Percentiles rank a stretch among this genome's conserved stretches.
Evolutionary conservation across 805 yeast genomes (phyloP).

Genomic region (Hanseniaspora vineae): DNA sequence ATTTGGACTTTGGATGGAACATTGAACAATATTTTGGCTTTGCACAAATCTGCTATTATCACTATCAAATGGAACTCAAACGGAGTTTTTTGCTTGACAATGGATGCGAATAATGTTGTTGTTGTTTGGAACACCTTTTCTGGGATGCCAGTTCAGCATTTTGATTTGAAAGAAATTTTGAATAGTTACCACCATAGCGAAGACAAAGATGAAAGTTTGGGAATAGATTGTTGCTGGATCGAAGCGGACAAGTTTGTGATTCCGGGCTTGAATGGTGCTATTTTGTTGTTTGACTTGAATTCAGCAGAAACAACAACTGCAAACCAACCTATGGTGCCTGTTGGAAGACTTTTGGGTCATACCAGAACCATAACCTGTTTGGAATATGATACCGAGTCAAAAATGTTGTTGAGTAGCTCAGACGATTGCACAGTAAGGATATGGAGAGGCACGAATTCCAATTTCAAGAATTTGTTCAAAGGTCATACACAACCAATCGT

Average conservation of each 20-base stretch:
- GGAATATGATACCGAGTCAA: conserved; percentile 36
- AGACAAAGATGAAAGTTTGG: conserved; percentile 18
- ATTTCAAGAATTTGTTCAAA: conserved; percentile 32
- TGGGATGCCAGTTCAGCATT: conserved; percentile 36
- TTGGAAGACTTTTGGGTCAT: conserved; percentile 54
- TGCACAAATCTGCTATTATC: conserved; percentile 43
- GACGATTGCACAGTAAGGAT: conserved; percentile 63
- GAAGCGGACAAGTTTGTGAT: conserved; percentile 54
- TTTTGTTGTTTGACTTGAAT: conserved; percentile 39
- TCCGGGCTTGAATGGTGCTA: conserved; percentile 45
- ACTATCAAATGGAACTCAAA: conserved; percentile 47
- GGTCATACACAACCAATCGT: conserved; percentile 51
- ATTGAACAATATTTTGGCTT: conserved; percentile 39
- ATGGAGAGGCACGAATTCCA: conserved; percentile 48
- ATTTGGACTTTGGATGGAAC: conserved; percentile 70
- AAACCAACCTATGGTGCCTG: conserved; percentile 30
- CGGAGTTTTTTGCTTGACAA: conserved; percentile 41
- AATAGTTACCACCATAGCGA: conserved; percentile 3
- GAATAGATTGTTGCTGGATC: conserved; percentile 63
- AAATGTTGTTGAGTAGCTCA: conserved; percentile 57
- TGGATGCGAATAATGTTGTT: conserved; percentile 41
- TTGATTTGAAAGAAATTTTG: conserved; percentile 23
- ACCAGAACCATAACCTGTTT: conserved; percentile 42
- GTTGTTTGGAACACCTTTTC: conserved; percentile 56
- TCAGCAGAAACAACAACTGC: background rate